A percentile compares a stretch with the other conserved stretches of the same genome.
Conservation (phyloP, 73 alveolate species). For the Paramecium tetraurelia region DNA sequence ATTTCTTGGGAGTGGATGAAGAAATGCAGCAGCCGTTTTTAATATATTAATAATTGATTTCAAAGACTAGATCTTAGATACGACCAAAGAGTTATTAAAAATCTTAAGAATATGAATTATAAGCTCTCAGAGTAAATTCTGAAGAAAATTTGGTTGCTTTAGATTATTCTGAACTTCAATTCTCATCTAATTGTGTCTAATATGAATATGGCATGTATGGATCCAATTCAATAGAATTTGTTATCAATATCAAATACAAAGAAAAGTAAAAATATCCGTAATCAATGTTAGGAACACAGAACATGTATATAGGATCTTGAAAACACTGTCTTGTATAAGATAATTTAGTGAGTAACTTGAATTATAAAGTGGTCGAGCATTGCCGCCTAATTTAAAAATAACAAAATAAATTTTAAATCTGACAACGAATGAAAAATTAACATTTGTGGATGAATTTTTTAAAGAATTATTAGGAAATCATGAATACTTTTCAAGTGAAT, state of each 20-base stretch:
- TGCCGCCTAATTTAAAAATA: background rate
- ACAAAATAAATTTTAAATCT: background rate
- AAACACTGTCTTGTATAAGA: background rate
- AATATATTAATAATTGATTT: slow-evolving; percentile 2
- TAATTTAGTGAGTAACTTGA: background rate
- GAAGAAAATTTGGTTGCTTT: background rate
- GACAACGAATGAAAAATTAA: background rate
- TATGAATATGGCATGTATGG: slow-evolving; percentile 37
- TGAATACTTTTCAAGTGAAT: background rate
- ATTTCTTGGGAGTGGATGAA: background rate
- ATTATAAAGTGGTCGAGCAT: background rate
- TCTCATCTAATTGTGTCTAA: background rate
- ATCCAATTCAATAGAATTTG: slow-evolving; percentile 26
- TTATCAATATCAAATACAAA: background rate
- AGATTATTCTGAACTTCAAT: background rate
- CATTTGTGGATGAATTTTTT: slow-evolving; percentile 8
- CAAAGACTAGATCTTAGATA: background rate
- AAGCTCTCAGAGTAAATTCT: background rate
- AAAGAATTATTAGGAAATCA: background rate
- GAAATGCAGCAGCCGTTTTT: background rate
- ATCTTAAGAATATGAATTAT: background rate
- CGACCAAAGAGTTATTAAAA: background rate
- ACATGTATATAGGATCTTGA: background rate
- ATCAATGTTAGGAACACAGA: background rate
- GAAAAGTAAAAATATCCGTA: background rate